phyloP scores from a whole-genome alignment of 1,139 yeast species.

The Geotrichum klebahnii region DNA sequence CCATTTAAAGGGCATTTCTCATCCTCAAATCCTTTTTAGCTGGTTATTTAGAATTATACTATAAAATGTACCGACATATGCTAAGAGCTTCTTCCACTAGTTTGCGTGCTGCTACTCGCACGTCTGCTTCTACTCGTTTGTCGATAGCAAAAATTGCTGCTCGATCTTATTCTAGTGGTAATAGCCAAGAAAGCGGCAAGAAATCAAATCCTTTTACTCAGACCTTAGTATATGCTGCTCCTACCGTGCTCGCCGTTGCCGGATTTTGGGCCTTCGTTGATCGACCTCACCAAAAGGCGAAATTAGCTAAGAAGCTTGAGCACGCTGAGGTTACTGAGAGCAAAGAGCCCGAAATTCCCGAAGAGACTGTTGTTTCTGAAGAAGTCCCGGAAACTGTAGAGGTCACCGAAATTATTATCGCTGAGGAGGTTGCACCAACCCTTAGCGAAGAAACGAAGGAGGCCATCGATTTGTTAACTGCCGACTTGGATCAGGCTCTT shows the following conservation, averaged over 20 bases:
- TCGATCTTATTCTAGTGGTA: slow-evolving; percentile 14
- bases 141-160: slow-evolving; percentile 1
- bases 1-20: too few species aligned
- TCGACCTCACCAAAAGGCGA: slow-evolving; percentile 8
- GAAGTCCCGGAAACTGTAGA: not conserved
- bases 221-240: slow-evolving; percentile 12
- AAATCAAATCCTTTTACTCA: not conserved
- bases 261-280: slow-evolving; percentile 15
- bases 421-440: not conserved
- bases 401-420: not conserved
- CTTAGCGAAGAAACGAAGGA: too few species aligned
- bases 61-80: slow-evolving; percentile 15
- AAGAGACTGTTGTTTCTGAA: slow-evolving; percentile 2
- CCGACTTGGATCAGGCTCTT: slow-evolving; percentile 13
- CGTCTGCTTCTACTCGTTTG: slow-evolving; percentile 9
- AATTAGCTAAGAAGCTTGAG: not conserved
- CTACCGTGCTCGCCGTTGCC: slow-evolving; percentile 15
- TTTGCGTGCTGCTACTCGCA: slow-evolving; percentile 9
- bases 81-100: slow-evolving; percentile 7
- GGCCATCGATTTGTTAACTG: slow-evolving; percentile 7
- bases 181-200: slow-evolving; percentile 1
- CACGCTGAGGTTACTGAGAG: slow-evolving; percentile 3
- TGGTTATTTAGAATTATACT: not conserved
- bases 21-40: not conserved
- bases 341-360: slow-evolving; percentile 6